Conservation (phyloP, 78 protist genomes). For the Salpingoeca rosetta region DNA sequence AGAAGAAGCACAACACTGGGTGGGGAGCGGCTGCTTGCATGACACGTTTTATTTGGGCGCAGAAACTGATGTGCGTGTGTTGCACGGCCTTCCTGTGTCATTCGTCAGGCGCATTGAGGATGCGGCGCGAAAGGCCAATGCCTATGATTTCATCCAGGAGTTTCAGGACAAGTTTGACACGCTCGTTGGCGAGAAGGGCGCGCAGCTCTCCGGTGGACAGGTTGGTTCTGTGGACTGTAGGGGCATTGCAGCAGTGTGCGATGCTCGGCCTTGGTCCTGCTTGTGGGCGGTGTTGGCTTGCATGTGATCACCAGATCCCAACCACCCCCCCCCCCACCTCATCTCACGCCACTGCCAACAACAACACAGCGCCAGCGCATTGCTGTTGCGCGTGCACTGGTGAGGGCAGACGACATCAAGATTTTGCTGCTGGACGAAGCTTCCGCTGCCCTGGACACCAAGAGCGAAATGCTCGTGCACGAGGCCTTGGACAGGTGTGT, state of each 20-base stretch:
- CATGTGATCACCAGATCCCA: not conserved
- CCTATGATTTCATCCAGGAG: constrained; percentile 53
- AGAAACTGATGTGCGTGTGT: too few species aligned
- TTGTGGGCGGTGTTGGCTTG: constrained; percentile 34
- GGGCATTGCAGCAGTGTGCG: too few species aligned
- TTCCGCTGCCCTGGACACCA: constrained; percentile 75
- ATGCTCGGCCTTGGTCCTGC: too few species aligned
- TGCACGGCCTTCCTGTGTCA: too few species aligned
- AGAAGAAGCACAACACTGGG: too few species aligned
- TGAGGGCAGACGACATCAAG: constrained; percentile 25
- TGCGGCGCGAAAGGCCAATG: constrained; percentile 53
- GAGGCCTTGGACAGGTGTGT: constrained; percentile 55
- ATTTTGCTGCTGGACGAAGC: constrained; percentile 92
- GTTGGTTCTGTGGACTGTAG: too few species aligned
- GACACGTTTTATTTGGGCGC: too few species aligned
- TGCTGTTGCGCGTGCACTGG: constrained; percentile 80
- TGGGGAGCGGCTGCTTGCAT: too few species aligned
- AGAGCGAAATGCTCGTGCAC: constrained; percentile 72
- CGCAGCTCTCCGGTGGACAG: constrained; percentile 81
- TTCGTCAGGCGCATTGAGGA: not conserved
- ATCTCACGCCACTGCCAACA: too few species aligned
- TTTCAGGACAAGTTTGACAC: constrained; percentile 60
- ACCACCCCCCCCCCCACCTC: too few species aligned
- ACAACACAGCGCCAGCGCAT: constrained; percentile 68
- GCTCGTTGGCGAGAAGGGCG: constrained; percentile 68